A percentile compares a stretch with the other conserved stretches of the same genome.
Conservation (phyloP, 176 grass and related monocot genomes). For the Ampelocalamus luodianensis region DNA sequence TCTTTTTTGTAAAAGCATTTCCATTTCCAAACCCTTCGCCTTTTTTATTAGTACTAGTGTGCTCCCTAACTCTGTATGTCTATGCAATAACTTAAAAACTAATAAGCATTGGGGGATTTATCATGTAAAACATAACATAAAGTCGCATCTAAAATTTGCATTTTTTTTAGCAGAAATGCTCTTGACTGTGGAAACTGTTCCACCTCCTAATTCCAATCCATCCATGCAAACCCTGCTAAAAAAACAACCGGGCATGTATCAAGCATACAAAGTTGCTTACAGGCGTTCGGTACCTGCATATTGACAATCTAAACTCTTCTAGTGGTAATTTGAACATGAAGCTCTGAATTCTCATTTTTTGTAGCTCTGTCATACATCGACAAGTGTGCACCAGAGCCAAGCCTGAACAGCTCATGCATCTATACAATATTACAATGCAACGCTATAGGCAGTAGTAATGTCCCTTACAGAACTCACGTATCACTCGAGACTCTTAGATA, state of each 20-base stretch:
- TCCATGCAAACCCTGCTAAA: background rate
- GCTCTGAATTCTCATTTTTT: background rate
- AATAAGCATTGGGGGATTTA: background rate
- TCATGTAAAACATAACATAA: background rate
- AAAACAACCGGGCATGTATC: background rate
- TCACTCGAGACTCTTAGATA: background rate
- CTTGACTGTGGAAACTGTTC: background rate
- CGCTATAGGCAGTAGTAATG: background rate
- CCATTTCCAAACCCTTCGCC: background rate
- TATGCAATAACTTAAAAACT: background rate
- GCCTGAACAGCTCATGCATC: background rate
- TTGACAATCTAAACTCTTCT: background rate
- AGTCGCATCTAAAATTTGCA: background rate
- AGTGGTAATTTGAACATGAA: background rate
- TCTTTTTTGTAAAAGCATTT: background rate
- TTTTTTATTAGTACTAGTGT: background rate
- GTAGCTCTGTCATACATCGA: background rate
- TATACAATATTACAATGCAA: background rate
- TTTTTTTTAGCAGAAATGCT: background rate
- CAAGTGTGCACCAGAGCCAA: background rate
- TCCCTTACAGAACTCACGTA: background rate
- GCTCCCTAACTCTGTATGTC: background rate
- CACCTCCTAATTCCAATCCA: background rate
- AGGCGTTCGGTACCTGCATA: background rate
- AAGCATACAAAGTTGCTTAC: constrained; percentile 11